Base-by-base conservation (phyloP, 805 yeast species). In the Candida sanyiensis region DNA sequence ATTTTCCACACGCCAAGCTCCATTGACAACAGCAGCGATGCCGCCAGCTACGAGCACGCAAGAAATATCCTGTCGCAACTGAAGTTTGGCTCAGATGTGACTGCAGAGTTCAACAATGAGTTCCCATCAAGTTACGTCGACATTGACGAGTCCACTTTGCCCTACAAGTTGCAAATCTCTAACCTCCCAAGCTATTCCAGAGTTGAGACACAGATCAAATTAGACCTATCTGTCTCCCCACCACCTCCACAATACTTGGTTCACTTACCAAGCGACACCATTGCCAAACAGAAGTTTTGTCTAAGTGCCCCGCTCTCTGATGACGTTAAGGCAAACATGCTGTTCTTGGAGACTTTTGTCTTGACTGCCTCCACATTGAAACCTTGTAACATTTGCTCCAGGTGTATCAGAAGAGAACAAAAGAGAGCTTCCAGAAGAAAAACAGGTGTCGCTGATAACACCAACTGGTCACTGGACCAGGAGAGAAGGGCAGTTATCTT, bases 381-480 rank as follows among this genome's bases (percentile, higher is more conserved):
- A 37, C 65, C 70, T n/a, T 85, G 94, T 49, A 77, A 79, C 51
- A 88, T 87, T 50, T 90, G 98, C 64, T 57, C 79, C 18, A 77
- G 94, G 52, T 90, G 98, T 68, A 78, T 89, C 54, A 83, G 88
- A 60, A 73, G 98, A 54, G 98, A 90, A 57, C 81, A 87, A 53
- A 87, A 93, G 61, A 73, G 98, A 51, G 97, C 97, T 2, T 80
- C 90, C 25, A 76, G 98, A 59, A 77, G 95, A 57, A 90, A 93
- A 62, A 73, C 80, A 4, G 86, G 86, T n/a, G 73, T 77, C 31
- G 72, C 78, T 39, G 90, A 83, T 50, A 80, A 80, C 39, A 63
- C 77, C 35, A 80, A 85, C 66, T 87, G 97, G 80, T 73, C 83
- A 51, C 80, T 83, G 35, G 72, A 72, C 32, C 72, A 77, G 56